Percentiles rank a stretch among this genome's conserved stretches.
phyloP scores from a whole-genome alignment of 257 asterid genomes.

The Solanum megistacrolobum region DNA sequence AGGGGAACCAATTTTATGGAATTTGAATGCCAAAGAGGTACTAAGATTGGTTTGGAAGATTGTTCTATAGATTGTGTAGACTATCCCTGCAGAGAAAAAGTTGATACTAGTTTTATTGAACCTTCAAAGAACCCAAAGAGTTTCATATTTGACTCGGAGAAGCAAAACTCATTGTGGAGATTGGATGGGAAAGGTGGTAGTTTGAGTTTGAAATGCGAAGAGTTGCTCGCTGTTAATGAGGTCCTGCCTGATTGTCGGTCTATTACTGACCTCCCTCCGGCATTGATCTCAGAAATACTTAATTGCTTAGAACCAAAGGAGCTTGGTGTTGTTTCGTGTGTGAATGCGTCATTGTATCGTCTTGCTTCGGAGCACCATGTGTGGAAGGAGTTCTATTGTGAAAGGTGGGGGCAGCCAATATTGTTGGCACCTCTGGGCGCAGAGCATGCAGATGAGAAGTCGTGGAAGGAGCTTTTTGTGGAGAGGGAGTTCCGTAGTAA shows the following conservation, averaged over 20 bases:
- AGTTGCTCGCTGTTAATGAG: conserved; percentile 18
- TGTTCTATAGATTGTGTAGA: conserved; percentile 21
- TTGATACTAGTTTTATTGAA: conserved; percentile 18
- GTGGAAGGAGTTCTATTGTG: conserved; percentile 89
- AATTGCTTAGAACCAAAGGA: conserved; percentile 80
- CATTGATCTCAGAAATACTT: conserved; percentile 66
- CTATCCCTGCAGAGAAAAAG: conserved; percentile 13
- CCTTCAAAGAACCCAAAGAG: conserved; percentile 2
- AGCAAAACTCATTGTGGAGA: conserved; percentile 8
- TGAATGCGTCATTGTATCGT: conserved; percentile 47
- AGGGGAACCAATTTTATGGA: conserved; percentile 54
- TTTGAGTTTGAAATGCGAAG: not conserved
- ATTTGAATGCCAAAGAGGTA: conserved; percentile 75
- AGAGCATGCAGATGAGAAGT: conserved; percentile 41
- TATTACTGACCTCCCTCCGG: conserved; percentile 78
- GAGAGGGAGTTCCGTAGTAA: conserved; percentile 91
- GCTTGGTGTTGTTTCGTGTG: conserved; percentile 85
- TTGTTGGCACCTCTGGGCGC: conserved; percentile 26
- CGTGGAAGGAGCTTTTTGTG: conserved; percentile 84
- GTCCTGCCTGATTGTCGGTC: conserved; percentile 16
- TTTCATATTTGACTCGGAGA: conserved; percentile 17
- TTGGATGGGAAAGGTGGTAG: conserved; percentile 19
- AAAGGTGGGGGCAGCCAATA: conserved; percentile 83
- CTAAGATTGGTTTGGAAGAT: conserved; percentile 21
- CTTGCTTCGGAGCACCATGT: conserved; percentile 71